Base-by-base conservation (phyloP, 768 basidiomycete genomes). In the Suillus subalutaceus region DNA sequence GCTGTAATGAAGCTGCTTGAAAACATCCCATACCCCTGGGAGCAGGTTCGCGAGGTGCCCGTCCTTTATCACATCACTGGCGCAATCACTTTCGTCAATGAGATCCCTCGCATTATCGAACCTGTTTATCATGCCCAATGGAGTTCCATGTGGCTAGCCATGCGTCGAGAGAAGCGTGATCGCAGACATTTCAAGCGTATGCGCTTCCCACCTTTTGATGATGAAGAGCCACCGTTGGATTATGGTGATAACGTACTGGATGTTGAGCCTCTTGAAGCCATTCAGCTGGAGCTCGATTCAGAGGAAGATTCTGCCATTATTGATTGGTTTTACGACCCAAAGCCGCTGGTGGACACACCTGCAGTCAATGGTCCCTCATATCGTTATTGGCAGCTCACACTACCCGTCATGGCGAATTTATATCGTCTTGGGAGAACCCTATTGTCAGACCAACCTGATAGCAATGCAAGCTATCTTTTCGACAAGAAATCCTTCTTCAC, bases 121-220 rank as follows among this genome's bases (percentile, higher is more conserved):
- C 97, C 97, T 7, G 88, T 99, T 12, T 99, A 97, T 79, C 97
- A 99, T 77, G 95, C 97, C 1, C 97, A 99, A 74, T 99, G 97
- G 97, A 96, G 94, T 75, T 93, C 94, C 6, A 99, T 99, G 97
- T 99, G 97, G 97, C 83, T 99, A 56, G 97, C 97, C 13, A 99
- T 99, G 97, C 86, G 97, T 67, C 84, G 97, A 67, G 97, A 99
- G 81, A 99, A 99, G 83, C 88, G 97, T 65, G 97, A 99, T 77
- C 92, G 97, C 75, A 84, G 97, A 66, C 97, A 99, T 79, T 99
- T 99, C 84, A 99, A 99, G 83, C 94, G 97, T 56, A 98, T 99
- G 96, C 90, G 97, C 30, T 99, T 99, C 81, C 97, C 97, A 30
- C 97, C 97, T 0, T 99, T 99, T 75, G 97, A 99, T 75, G 97